A percentile compares a stretch with the other conserved stretches of the same genome.
Conservation (phyloP, 2,329 filamentous ascomycete species). For the Aspergillus novoparasiticus region DNA sequence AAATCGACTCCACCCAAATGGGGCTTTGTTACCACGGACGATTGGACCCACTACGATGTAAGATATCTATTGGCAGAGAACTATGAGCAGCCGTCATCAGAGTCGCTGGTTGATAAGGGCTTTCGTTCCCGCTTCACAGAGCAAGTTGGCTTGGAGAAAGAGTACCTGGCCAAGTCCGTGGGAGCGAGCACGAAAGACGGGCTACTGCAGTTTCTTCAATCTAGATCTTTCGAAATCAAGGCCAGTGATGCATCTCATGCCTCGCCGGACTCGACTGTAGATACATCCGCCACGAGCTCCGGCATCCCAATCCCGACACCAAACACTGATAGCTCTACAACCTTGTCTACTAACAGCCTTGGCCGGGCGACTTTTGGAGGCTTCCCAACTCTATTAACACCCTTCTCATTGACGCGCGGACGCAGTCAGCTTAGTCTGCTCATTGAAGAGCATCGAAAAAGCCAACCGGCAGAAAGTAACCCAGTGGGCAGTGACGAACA, state of each 20-base stretch:
- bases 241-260: not conserved
- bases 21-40: conserved; percentile 19
- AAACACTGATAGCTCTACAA: not conserved
- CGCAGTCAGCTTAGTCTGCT: conserved; percentile 24
- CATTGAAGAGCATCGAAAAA: conserved; percentile 19
- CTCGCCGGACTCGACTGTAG: not conserved
- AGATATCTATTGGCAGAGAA: conserved; percentile 21
- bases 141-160: conserved; percentile 26
- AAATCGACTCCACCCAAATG: conserved; percentile 14
- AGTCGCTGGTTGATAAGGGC: conserved; percentile 38
- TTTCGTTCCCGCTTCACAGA: conserved; percentile 43
- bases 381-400: conserved; percentile 9
- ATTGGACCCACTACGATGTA: conserved; percentile 16
- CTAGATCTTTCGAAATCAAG: conserved; percentile 7
- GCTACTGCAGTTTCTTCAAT: conserved; percentile 1
- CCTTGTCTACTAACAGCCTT: conserved; percentile 3
- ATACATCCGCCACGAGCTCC: not conserved
- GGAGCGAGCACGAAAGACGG: conserved; percentile 1
- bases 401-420: conserved; percentile 15
- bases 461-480: conserved; percentile 1
- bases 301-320: conserved; percentile 9
- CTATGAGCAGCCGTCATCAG: conserved; percentile 19
- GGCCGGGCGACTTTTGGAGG: conserved; percentile 1
- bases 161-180: conserved; percentile 17
- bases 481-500: not conserved